Evolutionary conservation across 345 rosid genomes (phyloP), one percentile per base, ranked within the genome.

Genomic region (Firmiana major): DNA sequence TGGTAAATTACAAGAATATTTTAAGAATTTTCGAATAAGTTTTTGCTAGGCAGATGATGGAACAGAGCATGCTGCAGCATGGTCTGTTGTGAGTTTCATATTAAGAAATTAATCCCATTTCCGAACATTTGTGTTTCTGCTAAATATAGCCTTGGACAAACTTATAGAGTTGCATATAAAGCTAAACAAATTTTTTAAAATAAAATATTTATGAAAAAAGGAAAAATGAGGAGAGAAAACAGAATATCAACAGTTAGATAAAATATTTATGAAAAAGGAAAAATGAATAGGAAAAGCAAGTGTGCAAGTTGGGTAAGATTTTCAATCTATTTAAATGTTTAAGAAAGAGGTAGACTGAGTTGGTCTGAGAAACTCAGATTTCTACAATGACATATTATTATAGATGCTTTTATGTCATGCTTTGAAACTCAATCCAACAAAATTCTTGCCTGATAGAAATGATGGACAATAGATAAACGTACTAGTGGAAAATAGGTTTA

Each of bases 401-500:
- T n/a, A n/a, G n/a, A n/a, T n/a, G n/a, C n/a, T n/a, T n/a, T n/a
- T n/a, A n/a, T n/a, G n/a, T n/a, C n/a, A n/a, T n/a, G n/a, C n/a
- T n/a, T n/a, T n/a, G n/a, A n/a, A n/a, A n/a, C n/a, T n/a, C n/a
- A n/a, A n/a, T n/a, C n/a, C n/a, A n/a, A n/a, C n/a, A n/a, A n/a
- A n/a, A n/a, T n/a, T n/a, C 4, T n/a, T 22, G 54, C 19, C 53
- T 7, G 10, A 34, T 31, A 42, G 24, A 11, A 5, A 21, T 16
- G 13, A n/a, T n/a, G n/a, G 59, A 49, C 9, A 17, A 28, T 4
- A 17, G 45, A 17, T 22, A 17, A 71, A 19, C 31, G 31, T 10
- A 10, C 62, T 71, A 71, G 46, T 22, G 55, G 72, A 71, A 71
- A 71, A 53, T 34, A 53, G 45, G 28, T 34, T 71, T 4, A 71